Conservation (phyloP, 1,284 basidiomycete genomes). For the Heterobasidion occidentale region DNA sequence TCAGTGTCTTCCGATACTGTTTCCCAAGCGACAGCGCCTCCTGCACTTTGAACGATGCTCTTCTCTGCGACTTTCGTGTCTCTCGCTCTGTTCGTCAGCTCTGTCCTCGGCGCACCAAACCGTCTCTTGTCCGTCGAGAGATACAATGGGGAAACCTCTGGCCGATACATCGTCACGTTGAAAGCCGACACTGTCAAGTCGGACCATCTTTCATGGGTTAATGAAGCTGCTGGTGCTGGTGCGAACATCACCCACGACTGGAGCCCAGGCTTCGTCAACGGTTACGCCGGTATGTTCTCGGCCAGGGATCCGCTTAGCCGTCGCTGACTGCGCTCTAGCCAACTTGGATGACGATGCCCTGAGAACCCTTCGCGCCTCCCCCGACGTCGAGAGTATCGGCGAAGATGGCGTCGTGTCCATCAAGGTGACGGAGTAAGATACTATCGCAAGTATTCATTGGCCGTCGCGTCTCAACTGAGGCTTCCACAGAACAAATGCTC, state of each 20-base stretch:
- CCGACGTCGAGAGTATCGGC: conserved; percentile 59
- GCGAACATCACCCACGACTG: conserved; percentile 29
- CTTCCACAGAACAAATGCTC: conserved; percentile 18
- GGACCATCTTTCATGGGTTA: conserved; percentile 19
- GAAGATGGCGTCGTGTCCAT: conserved; percentile 14
- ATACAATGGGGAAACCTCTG: conserved; percentile 16
- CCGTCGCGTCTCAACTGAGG: conserved; percentile 7
- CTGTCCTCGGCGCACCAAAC: conserved; percentile 20
- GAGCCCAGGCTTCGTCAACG: conserved; percentile 33
- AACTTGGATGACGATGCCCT: conserved; percentile 46
- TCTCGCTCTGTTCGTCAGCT: conserved; percentile 19
- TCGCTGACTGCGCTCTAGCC: neutral
- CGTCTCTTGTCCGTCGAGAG: conserved; percentile 29
- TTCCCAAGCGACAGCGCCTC: neutral
- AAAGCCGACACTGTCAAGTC: conserved; percentile 38
- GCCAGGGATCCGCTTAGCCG: neutral
- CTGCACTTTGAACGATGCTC: conserved; percentile 14
- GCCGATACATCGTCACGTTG: conserved; percentile 52
- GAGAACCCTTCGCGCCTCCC: conserved; percentile 49
- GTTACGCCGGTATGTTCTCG: conserved; percentile 45
- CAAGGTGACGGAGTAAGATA: conserved; percentile 10
- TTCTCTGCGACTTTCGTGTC: conserved; percentile 16
- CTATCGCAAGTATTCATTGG: neutral
- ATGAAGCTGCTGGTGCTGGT: conserved; percentile 25
- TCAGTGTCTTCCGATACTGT: neutral